phyloP scores from a whole-genome alignment of 2,329 filamentous ascomycete species.

The Dactylellina cionopaga region DNA sequence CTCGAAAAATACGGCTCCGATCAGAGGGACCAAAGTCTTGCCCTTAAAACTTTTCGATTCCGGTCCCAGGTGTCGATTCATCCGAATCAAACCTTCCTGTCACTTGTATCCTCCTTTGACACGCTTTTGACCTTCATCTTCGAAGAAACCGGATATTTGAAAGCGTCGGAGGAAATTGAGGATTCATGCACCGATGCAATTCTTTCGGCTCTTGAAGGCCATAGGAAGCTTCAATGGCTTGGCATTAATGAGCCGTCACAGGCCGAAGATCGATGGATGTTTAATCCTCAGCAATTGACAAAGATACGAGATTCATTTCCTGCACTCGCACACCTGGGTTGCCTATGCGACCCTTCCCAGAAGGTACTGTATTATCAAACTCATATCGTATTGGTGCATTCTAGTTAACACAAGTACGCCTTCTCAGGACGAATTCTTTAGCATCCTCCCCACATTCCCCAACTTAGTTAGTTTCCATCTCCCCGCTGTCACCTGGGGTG shows the following conservation, averaged over 20 bases:
- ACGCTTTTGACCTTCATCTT: constrained; percentile 36
- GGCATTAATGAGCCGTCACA: constrained; percentile 7
- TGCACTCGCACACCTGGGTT: constrained; percentile 4
- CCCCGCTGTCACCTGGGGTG: not conserved
- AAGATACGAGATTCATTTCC: constrained; percentile 11
- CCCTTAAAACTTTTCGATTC: constrained; percentile 30
- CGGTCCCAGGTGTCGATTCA: constrained; percentile 9
- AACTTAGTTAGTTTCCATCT: constrained; percentile 11
- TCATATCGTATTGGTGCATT: too few species aligned
- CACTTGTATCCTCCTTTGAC: constrained; percentile 26
- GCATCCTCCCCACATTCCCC: constrained; percentile 8
- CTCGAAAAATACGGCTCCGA: not conserved
- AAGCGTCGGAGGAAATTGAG: not conserved
- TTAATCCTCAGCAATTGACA: not conserved
- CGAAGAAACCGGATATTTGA: constrained; percentile 15
- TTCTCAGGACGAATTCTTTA: constrained; percentile 15
- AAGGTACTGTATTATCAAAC: constrained; percentile 1
- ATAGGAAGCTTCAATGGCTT: constrained; percentile 10
- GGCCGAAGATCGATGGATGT: not conserved
- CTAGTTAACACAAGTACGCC: not conserved
- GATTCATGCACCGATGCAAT: not conserved
- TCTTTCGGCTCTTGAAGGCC: constrained; percentile 9
- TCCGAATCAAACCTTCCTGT: constrained; percentile 11
- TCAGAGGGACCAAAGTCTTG: not conserved
- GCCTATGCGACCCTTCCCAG: not conserved